Conservation (phyloP, 345 rosid species). For the Adansonia digitata region DNA sequence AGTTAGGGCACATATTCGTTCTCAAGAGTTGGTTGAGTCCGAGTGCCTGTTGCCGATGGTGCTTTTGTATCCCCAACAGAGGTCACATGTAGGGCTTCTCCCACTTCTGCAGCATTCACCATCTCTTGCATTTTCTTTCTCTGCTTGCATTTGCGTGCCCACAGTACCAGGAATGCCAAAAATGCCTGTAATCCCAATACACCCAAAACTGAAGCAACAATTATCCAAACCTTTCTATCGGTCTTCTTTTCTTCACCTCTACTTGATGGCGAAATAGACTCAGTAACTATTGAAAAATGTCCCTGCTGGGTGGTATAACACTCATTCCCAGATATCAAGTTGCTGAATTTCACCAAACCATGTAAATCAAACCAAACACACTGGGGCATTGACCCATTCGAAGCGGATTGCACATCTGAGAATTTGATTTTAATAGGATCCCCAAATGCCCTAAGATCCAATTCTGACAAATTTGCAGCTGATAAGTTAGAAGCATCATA, state of each 20-base stretch:
- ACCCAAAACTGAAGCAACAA: constrained; percentile 72
- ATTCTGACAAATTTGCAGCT: constrained; percentile 41
- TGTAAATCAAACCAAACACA: constrained; percentile 68
- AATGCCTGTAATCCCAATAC: constrained; percentile 52
- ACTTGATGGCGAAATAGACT: constrained; percentile 26
- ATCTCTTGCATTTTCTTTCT: constrained; percentile 65
- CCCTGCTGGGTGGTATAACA: constrained; percentile 64
- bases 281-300: constrained; percentile 78
- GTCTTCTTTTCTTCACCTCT: constrained; percentile 25
- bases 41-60: constrained; percentile 69
- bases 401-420: constrained; percentile 42
- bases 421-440: constrained; percentile 59
- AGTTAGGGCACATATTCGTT: constrained; percentile 68
- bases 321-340: constrained; percentile 39
- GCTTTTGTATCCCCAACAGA: constrained; percentile 77
- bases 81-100: constrained; percentile 80
- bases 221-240: constrained; percentile 49
- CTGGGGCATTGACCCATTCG: constrained; percentile 50
- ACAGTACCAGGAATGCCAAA: constrained; percentile 38
- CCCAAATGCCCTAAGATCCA: constrained; percentile 40
- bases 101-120: constrained; percentile 92
- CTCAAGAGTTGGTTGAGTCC: constrained; percentile 89
- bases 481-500: constrained; percentile 68
- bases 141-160: constrained; percentile 55
- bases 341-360: constrained; percentile 56